Evolutionary conservation across 768 basidiomycete genomes (phyloP), one percentile per base, ranked within the genome.

Genomic region (Lactarius vividus): DNA sequence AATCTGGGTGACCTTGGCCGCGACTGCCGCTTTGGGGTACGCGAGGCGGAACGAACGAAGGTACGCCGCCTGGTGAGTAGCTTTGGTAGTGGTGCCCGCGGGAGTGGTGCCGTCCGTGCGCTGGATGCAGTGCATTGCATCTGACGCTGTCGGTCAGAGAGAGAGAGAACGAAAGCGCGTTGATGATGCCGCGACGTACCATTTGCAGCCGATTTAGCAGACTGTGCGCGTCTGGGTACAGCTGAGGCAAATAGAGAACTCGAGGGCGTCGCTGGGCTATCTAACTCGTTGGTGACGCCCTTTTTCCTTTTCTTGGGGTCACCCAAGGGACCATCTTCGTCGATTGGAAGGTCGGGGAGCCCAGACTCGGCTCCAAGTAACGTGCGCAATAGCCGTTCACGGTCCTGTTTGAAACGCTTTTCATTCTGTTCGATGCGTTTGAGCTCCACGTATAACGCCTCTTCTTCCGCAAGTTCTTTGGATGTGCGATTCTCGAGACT

Each of bases 361-460:
- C 95, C 95, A 52, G 89, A 92, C 66, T 97, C 95, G 57, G 94
- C 85, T 5, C 95, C 95, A 29, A 88, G 85, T 16, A 97, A 77
- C 0, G 87, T 91, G 35, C 91, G 84, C 67, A 98, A 81, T 29
- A 98, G 83, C 53, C 93, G 92, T 63, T 97, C 94, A 20, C 95
- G 82, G 23, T 97, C 94, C 69, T 85, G 86, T 77, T 89, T 91
- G 80, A 95, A 98, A 61, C 83, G 83, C 37, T 89, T 84, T 74
- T 97, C 95, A 66, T 83, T 92, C 77, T 98, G 96, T 74, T 98
- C 96, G 58, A 99, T 82, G n/a, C 93, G 87, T 73, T 96, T 95
- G 58, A 96, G 84, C 75, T 98, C 94, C 68, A 98, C 79, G 77
- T 92, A 98, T 3, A 99, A 81, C 9, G 93, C 91, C 72, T 98